These are phyloP conservation scores for Cryphonectria naterciae DNA, from an alignment of 2,329 filamentous ascomycete species.

Conservation along the genomic window DNA sequence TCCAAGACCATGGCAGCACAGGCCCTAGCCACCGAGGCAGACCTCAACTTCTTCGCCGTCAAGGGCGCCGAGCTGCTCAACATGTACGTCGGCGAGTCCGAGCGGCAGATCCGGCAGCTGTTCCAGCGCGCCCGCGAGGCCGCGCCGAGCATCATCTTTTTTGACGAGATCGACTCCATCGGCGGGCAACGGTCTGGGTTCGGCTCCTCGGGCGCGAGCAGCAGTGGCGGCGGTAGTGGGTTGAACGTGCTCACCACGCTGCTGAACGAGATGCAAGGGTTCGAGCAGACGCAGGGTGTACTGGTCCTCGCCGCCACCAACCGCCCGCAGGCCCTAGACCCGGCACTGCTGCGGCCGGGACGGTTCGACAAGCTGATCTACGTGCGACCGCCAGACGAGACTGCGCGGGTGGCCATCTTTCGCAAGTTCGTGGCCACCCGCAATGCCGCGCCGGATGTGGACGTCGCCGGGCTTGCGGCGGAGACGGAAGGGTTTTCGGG, in stretches of 20 bases:
- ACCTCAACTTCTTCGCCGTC: slow-evolving; percentile 91
- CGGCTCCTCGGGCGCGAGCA: slow-evolving; percentile 39
- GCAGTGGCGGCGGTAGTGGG: slow-evolving; percentile 45
- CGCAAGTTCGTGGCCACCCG: slow-evolving; percentile 66
- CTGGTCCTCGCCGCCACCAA: slow-evolving; percentile 92
- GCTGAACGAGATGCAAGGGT: slow-evolving; percentile 94
- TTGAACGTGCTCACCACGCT: slow-evolving; percentile 88
- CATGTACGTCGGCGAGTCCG: slow-evolving; percentile 97
- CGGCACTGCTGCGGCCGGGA: slow-evolving; percentile 82
- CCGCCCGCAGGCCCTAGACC: slow-evolving; percentile 82
- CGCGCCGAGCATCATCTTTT: slow-evolving; percentile 91
- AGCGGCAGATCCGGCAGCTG: slow-evolving; percentile 81
- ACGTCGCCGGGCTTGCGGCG: slow-evolving; percentile 64
- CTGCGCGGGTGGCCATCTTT: slow-evolving; percentile 78
- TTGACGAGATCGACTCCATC: slow-evolving; percentile 94
- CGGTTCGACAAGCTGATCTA: slow-evolving; percentile 86
- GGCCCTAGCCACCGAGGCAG: slow-evolving; percentile 86
- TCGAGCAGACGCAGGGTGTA: slow-evolving; percentile 81
- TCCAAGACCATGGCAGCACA: slow-evolving; percentile 93
- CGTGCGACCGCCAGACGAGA: slow-evolving; percentile 76
- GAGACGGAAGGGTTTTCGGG: slow-evolving; percentile 80
- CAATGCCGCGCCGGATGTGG: slow-evolving; percentile 64
- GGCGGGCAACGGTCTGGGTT: slow-evolving; percentile 57
- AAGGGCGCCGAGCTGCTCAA: slow-evolving; percentile 92
- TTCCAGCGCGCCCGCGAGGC: slow-evolving; percentile 86